A percentile compares a stretch with the other conserved stretches of the same genome.
Evolutionary conservation across 306 rosid genomes (phyloP).

Genomic region (Alnus glutinosa): DNA sequence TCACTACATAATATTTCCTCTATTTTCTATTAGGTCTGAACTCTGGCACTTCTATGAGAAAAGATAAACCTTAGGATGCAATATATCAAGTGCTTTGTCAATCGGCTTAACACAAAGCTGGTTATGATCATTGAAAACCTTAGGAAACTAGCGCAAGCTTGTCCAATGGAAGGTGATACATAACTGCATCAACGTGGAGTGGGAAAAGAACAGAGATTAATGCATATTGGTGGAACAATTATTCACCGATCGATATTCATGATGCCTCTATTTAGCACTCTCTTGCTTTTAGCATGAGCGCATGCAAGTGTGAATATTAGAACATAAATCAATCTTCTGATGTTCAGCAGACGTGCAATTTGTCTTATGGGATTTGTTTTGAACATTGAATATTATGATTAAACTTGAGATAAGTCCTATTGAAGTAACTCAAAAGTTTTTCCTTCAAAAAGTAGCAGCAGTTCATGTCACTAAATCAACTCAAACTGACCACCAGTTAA

Average conservation of each 20-base stretch:
- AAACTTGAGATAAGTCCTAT: too few relatives aligned
- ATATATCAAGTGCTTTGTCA: constrained; percentile 65
- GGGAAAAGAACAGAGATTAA: constrained; percentile 3
- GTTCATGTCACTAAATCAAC: too few relatives aligned
- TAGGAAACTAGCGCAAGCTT: constrained; percentile 63
- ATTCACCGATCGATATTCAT: constrained; percentile 3
- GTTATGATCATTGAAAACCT: constrained; percentile 88
- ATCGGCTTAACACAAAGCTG: constrained; percentile 73
- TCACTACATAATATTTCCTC: constrained; percentile 12
- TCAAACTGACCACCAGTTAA: too few relatives aligned
- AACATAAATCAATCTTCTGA: not conserved
- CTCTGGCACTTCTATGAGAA: constrained; percentile 53
- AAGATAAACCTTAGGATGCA: constrained; percentile 1
- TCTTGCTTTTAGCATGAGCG: not conserved
- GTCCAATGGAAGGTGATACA: constrained; percentile 42
- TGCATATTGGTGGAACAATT: constrained; percentile 8
- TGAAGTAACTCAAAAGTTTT: too few relatives aligned
- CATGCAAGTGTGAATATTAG: not conserved
- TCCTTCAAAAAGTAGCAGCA: too few relatives aligned
- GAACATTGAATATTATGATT: not conserved
- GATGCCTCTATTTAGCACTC: not conserved
- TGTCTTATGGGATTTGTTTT: not conserved
- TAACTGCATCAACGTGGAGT: constrained; percentile 32
- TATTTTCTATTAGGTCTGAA: constrained; percentile 46
- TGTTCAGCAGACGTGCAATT: not conserved